phyloP scores from a whole-genome alignment of 345 rosid species.

The Hibiscus trionum region DNA sequence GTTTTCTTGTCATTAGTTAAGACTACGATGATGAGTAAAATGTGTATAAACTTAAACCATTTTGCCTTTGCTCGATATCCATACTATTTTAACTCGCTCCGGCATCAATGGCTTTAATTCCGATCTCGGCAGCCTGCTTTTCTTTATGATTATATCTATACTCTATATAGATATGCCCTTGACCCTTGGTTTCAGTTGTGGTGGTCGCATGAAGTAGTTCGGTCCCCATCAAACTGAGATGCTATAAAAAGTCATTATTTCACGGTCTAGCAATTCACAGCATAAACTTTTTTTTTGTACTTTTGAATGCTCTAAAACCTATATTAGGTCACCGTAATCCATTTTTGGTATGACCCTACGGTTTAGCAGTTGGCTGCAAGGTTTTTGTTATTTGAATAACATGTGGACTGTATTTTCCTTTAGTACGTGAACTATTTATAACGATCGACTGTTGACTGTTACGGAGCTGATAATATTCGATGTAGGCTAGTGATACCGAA shows the following conservation, averaged over 20 bases:
- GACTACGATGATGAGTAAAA: neutral
- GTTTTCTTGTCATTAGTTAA: neutral
- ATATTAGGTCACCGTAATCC: neutral
- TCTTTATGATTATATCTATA: neutral
- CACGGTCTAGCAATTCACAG: neutral
- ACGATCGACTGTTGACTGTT: neutral
- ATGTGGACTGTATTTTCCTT: neutral
- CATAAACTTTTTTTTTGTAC: neutral
- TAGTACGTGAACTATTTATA: neutral
- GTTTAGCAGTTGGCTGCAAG: neutral
- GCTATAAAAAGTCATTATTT: neutral
- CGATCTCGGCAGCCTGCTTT: neutral
- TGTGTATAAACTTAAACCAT: neutral
- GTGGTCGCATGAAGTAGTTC: neutral
- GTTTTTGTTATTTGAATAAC: neutral
- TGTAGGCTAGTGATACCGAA: conserved; percentile 74
- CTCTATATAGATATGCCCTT: neutral
- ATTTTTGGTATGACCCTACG: neutral
- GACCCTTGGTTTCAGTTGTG: neutral
- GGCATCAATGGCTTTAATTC: neutral
- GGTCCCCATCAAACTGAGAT: neutral
- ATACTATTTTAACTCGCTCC: neutral
- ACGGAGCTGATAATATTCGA: conserved; percentile 10
- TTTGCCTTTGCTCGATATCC: neutral
- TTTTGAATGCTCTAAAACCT: neutral